A percentile compares a stretch with the other conserved stretches of the same genome.
Conservation (phyloP, 805 yeast species). For the Saturnispora sanitii region DNA sequence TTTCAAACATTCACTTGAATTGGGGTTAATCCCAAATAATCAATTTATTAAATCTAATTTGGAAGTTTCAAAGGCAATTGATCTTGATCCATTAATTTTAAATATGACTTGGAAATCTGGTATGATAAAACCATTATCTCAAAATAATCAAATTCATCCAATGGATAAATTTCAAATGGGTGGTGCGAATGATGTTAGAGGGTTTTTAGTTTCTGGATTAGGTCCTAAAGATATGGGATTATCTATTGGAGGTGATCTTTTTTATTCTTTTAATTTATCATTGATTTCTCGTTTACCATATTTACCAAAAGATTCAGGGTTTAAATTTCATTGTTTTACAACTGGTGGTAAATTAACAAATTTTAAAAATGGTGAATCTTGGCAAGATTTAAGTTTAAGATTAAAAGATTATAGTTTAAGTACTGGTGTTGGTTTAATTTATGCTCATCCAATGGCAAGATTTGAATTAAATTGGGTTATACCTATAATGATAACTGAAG, state of each 20-base stretch:
- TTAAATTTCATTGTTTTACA: slow-evolving; percentile 38
- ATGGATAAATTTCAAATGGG: slow-evolving; percentile 47
- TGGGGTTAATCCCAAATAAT: slow-evolving; percentile 20
- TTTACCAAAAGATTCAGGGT: slow-evolving; percentile 32
- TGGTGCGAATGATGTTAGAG: slow-evolving; percentile 51
- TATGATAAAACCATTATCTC: slow-evolving; percentile 14
- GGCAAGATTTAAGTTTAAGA: slow-evolving; percentile 5
- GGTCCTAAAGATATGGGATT: slow-evolving; percentile 45
- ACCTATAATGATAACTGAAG: slow-evolving; percentile 35
- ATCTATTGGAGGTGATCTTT: slow-evolving; percentile 44
- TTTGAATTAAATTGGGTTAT: slow-evolving; percentile 48
- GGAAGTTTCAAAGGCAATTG: slow-evolving; percentile 31
- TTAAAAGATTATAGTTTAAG: slow-evolving; percentile 19
- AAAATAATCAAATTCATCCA: slow-evolving; percentile 26
- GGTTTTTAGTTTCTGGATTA: slow-evolving; percentile 41
- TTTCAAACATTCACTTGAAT: slow-evolving; percentile 23
- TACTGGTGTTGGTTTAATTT: slow-evolving; percentile 41
- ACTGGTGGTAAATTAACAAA: slow-evolving; percentile 39
- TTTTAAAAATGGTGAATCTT: slow-evolving; percentile 8
- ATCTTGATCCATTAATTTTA: slow-evolving; percentile 13
- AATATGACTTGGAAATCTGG: slow-evolving; percentile 22
- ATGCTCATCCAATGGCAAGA: slow-evolving; percentile 48
- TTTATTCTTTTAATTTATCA: slow-evolving; percentile 37
- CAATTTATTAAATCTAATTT: slow-evolving; percentile 33
- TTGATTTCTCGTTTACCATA: slow-evolving; percentile 35